Evolutionary conservation across 345 rosid genomes (phyloP).

Genomic region (Euphorbia tirucalli): DNA sequence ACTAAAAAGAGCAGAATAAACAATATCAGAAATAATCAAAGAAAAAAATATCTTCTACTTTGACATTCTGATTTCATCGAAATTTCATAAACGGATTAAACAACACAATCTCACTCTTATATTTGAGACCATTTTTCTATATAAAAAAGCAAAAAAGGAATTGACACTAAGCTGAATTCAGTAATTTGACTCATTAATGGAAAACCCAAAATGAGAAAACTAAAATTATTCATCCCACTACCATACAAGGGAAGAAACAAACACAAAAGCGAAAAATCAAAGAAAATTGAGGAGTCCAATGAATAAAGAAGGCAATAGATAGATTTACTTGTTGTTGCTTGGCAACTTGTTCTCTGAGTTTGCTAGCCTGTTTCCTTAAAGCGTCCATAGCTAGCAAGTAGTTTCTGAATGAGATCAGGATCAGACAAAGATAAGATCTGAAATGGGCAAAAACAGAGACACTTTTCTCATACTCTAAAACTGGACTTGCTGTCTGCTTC

Average conservation of each 20-base stretch:
- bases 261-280: neutral
- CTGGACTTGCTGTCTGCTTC: neutral
- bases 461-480: neutral
- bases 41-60: too few relatives aligned
- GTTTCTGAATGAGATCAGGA: neutral
- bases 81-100: too few relatives aligned
- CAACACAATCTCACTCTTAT: too few relatives aligned
- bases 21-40: too few relatives aligned
- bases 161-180: conserved; percentile 2
- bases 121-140: too few relatives aligned
- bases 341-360: conserved; percentile 91
- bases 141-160: too few relatives aligned
- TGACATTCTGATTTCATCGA: too few relatives aligned
- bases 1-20: neutral
- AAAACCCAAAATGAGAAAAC: neutral
- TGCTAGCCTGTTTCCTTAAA: conserved; percentile 87
- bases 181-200: neutral
- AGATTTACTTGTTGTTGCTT: conserved; percentile 71
- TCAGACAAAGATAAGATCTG: conserved; percentile 8
- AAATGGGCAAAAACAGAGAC: neutral
- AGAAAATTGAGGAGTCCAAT: conserved; percentile 9
- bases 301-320: conserved; percentile 5
- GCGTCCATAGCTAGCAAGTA: conserved; percentile 74
- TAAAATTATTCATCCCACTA: neutral
- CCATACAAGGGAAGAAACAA: neutral